Percentiles rank a stretch among this genome's conserved stretches.
phyloP scores from a whole-genome alignment of 163 green algal species.

The Prototheca cutis region DNA sequence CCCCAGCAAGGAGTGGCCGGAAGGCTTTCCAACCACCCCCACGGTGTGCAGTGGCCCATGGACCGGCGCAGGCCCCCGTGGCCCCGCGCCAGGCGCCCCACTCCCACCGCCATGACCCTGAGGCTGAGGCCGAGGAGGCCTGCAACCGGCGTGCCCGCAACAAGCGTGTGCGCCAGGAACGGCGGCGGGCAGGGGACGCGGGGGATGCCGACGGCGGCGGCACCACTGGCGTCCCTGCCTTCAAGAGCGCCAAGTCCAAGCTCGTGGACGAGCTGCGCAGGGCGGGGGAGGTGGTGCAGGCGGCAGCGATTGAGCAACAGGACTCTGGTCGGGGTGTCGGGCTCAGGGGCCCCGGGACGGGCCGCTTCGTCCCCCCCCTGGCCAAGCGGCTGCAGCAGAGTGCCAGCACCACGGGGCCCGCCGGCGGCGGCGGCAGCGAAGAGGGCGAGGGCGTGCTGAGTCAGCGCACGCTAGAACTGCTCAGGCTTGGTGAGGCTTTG shows the following conservation, averaged over 20 bases:
- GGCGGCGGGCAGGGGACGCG: slow-evolving; percentile 55
- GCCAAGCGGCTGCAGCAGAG: slow-evolving; percentile 14
- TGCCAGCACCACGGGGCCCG: too few species aligned
- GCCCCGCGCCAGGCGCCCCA: not conserved
- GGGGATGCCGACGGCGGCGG: slow-evolving; percentile 13
- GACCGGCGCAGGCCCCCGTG: not conserved
- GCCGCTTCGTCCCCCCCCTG: slow-evolving; percentile 25
- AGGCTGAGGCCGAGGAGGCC: not conserved
- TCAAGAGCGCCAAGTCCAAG: slow-evolving; percentile 37
- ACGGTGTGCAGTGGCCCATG: not conserved
- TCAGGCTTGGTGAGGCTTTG: not conserved
- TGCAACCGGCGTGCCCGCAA: not conserved
- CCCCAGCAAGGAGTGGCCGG: not conserved
- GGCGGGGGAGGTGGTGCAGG: slow-evolving; percentile 34
- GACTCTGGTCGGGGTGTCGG: not conserved
- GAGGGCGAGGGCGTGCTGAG: slow-evolving; percentile 14
- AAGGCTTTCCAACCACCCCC: not conserved
- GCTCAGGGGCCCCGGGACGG: not conserved
- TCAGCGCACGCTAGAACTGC: not conserved
- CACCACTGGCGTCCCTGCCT: slow-evolving; percentile 14
- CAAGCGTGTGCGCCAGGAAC: slow-evolving; percentile 34
- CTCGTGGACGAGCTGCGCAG: slow-evolving; percentile 34
- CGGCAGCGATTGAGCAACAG: slow-evolving; percentile 3
- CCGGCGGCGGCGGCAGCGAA: slow-evolving; percentile 4
- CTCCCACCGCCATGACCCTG: too few species aligned